These are phyloP conservation scores for Inga oerstediana DNA, from an alignment of 306 rosid genomes.

Conservation along the genomic window DNA sequence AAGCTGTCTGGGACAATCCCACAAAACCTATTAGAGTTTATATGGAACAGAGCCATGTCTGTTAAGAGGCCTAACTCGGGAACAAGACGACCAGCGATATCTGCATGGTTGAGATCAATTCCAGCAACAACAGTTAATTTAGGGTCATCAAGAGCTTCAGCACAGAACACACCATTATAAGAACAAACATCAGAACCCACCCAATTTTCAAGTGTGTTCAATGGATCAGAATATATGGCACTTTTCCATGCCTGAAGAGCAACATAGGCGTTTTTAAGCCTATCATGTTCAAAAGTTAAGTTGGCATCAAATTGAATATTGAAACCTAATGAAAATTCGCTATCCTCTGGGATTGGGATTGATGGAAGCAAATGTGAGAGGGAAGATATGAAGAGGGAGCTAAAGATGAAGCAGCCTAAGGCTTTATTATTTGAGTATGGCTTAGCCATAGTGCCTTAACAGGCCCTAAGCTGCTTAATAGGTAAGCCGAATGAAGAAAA, in stretches of 20 bases:
- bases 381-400: conserved; percentile 25
- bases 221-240: conserved; percentile 52
- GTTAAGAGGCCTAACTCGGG: conserved; percentile 42
- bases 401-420: conserved; percentile 41
- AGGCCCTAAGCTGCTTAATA: conserved; percentile 51
- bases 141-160: conserved; percentile 51
- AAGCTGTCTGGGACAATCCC: conserved; percentile 48
- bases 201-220: conserved; percentile 41
- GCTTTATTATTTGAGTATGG: conserved; percentile 41
- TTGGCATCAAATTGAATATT: not conserved
- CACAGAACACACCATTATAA: conserved; percentile 55
- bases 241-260: conserved; percentile 54
- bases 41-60: conserved; percentile 52
- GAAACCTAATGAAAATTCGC: not conserved
- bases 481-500: not conserved
- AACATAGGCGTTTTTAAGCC: conserved; percentile 39
- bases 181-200: conserved; percentile 54
- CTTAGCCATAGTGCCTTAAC: conserved; percentile 53
- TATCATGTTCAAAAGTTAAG: conserved; percentile 13
- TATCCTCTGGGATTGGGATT: not conserved
- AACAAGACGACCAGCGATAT: conserved; percentile 50
- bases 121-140: conserved; percentile 49
- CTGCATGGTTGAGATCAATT: conserved; percentile 53
- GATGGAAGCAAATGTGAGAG: conserved; percentile 12
- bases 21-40: conserved; percentile 60